Evolutionary conservation across 2,329 filamentous ascomycete genomes (phyloP).

Genomic region (Botryotinia calthae): DNA sequence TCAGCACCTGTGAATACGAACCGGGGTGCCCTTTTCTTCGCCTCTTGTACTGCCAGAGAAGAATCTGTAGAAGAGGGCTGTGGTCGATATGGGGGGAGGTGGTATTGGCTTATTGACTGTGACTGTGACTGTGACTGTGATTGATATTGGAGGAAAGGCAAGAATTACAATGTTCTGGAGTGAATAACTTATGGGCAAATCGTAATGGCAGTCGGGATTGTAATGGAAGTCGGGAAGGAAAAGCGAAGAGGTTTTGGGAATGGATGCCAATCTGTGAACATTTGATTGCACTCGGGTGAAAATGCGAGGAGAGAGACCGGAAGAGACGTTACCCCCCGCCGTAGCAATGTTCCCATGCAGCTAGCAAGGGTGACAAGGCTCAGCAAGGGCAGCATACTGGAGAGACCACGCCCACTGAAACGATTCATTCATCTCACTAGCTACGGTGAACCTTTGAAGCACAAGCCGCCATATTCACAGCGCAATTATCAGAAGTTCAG

Average conservation of each 20-base stretch:
- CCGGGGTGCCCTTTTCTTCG: not conserved
- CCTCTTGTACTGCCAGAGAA: not conserved
- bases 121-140: constrained; percentile 1
- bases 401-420: not conserved
- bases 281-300: not conserved
- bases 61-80: not conserved
- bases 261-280: not conserved
- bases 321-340: not conserved
- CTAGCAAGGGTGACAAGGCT: not conserved
- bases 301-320: not conserved
- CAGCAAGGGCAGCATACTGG: too few relatives aligned
- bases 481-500: too few relatives aligned
- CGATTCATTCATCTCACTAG: constrained; percentile 6
- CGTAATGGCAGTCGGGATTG: not conserved
- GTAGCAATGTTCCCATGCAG: constrained; percentile 1
- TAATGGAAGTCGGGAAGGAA: not conserved
- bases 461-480: not conserved
- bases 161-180: not conserved
- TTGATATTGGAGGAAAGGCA: not conserved
- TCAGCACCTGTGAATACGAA: not conserved
- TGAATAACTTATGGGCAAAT: not conserved
- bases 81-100: not conserved
- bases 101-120: not conserved
- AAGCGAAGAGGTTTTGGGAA: not conserved
- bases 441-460: constrained; percentile 2